phyloP scores from a whole-genome alignment of 805 yeast species.

The Schizosaccharomyces osmophilus region DNA sequence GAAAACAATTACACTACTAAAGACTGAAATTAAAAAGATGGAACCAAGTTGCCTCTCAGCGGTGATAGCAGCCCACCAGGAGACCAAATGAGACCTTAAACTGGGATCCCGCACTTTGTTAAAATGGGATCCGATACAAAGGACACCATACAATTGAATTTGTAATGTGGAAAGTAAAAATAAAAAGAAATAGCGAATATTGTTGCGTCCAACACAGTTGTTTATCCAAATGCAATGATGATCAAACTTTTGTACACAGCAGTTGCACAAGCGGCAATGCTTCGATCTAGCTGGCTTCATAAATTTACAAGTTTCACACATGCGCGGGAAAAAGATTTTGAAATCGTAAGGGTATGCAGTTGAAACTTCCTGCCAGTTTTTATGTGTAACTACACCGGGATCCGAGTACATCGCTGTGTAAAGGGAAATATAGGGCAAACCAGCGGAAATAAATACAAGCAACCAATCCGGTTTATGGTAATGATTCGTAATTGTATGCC shows the following conservation, averaged over 20 bases:
- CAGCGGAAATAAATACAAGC: constrained; percentile 6
- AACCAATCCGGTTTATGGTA: background rate
- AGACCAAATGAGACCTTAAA: background rate
- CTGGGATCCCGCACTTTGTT: background rate
- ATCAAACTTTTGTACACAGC: constrained; percentile 26
- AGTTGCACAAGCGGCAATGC: constrained; percentile 29
- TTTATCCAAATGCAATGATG: constrained; percentile 44
- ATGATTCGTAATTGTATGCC: background rate
- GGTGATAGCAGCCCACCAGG: background rate
- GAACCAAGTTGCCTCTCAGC: constrained; percentile 13
- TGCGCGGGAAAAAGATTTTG: constrained; percentile 25
- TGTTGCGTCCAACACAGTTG: constrained; percentile 35
- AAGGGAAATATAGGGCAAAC: constrained; percentile 11
- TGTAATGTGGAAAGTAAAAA: constrained; percentile 28
- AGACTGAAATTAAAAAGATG: constrained; percentile 14
- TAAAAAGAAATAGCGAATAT: constrained; percentile 33
- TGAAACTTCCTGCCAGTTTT: constrained; percentile 11
- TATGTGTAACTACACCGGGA: constrained; percentile 16
- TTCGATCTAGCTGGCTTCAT: constrained; percentile 35
- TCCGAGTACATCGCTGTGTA: constrained; percentile 14
- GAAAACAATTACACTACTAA: constrained; percentile 21
- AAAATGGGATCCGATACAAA: constrained; percentile 4
- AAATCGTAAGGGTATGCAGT: constrained; percentile 20
- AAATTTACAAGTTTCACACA: constrained; percentile 25
- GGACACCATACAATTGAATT: constrained; percentile 21